Evolutionary conservation across 2,329 filamentous ascomycete genomes (phyloP), one percentile per base, ranked within the genome.

Genomic region (Arachnomyces sp.): DNA sequence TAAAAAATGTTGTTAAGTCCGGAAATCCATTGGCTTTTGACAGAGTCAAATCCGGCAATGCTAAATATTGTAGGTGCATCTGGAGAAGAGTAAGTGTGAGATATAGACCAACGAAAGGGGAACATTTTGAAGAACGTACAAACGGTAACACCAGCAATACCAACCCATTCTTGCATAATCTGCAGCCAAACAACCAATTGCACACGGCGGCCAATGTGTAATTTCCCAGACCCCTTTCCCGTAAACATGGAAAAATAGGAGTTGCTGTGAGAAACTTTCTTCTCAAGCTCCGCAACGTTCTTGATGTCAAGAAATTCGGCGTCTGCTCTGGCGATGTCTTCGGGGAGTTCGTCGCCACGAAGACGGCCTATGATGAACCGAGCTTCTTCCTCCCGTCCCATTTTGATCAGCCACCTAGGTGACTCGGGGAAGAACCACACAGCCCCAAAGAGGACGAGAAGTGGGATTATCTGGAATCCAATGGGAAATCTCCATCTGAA

Each of bases 381-480:
- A 0, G 80, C 82, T 55, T 86, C 83, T 0, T 84, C 73, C 28
- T 80, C 70, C 0, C 80, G 73, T 18, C 38, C 38, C 30, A 34
- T 15, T 14, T 33, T 34, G 13, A 34, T 30, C 3, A 39, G 38
- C 74, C 76, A 82, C 0, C 80, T 67, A 0, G 78, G 82, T 0
- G 78, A 82, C 47, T 86, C 82, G 0, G 82, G 82, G 57, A 85
- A 80, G 61, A 82, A 77, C 73, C 77, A 79, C 21, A 82, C 72
- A 2, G 68, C 55, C 0, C 48, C 53, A 39, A 84, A 66, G 0
- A 84, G 66, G 0, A 74, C 34, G 2, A 84, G 49, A 0, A 85
- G 68, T 12, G 79, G 78, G 1, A 82, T 58, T 28, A 84, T 83
- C 51, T 85, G 80, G 58, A 85, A 84, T 0, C 77, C 80, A 42